Evolutionary conservation across 257 asterid genomes (phyloP).

Genomic region (Salvia rosmarinus): DNA sequence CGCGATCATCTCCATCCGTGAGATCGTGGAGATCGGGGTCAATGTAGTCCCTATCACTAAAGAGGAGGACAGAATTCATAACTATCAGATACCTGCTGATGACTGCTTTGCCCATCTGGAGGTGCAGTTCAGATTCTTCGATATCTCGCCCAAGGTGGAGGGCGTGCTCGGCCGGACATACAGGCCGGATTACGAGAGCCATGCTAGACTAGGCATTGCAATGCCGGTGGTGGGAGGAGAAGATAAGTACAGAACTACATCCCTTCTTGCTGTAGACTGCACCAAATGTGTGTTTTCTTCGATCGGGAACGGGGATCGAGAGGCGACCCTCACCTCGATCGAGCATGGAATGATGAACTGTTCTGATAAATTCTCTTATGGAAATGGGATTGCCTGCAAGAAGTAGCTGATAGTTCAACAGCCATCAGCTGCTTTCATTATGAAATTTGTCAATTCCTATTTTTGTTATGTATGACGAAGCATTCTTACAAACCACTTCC

Average conservation of each 20-base stretch:
- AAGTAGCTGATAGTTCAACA: neutral
- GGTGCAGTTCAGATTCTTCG: conserved; percentile 59
- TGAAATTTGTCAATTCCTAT: conserved; percentile 14
- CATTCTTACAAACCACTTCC: no score
- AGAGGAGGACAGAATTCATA: conserved; percentile 63
- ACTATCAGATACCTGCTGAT: conserved; percentile 53
- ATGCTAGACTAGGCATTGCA: conserved; percentile 52
- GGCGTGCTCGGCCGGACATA: conserved; percentile 67
- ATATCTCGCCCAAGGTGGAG: conserved; percentile 53
- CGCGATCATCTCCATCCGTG: conserved; percentile 39
- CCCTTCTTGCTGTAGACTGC: conserved; percentile 51
- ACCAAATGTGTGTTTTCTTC: conserved; percentile 38
- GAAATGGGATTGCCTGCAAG: conserved; percentile 35
- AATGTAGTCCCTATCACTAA: conserved; percentile 59
- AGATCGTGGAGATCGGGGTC: conserved; percentile 48
- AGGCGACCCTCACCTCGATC: neutral
- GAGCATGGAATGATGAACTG: conserved; percentile 25
- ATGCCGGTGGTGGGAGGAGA: conserved; percentile 73
- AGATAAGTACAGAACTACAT: conserved; percentile 50
- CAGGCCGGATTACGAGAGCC: conserved; percentile 54
- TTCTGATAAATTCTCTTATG: conserved; percentile 19
- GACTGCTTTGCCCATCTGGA: conserved; percentile 67
- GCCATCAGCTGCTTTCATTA: neutral
- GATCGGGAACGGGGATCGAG: neutral
- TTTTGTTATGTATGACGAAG: no score